A percentile compares a stretch with the other conserved stretches of the same genome.
Conservation (phyloP, 257 asterid genomes). For the Anisodus acutangulus region DNA sequence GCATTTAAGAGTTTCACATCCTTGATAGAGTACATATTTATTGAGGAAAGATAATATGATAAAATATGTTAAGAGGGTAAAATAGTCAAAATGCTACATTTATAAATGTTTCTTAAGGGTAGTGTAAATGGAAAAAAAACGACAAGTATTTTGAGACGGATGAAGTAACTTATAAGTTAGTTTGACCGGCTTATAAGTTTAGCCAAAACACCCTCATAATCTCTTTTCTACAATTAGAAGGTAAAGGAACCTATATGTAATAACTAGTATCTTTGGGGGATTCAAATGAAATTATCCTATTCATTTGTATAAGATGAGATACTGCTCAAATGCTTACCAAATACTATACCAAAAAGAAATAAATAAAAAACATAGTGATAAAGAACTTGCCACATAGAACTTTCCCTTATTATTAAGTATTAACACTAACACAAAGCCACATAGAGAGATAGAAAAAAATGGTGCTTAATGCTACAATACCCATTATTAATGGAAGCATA, state of each 20-base stretch:
- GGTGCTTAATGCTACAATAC: conserved; percentile 50
- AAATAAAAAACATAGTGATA: background rate
- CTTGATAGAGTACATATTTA: no score
- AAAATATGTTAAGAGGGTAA: no score
- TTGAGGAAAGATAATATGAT: no score
- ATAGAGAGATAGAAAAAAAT: conserved; percentile 31
- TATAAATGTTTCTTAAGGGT: no score
- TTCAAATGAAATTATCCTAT: conserved; percentile 8
- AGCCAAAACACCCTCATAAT: no score
- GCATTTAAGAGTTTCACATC: no score
- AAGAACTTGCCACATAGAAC: background rate
- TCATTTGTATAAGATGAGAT: background rate
- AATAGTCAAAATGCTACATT: no score
- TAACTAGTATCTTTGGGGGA: conserved; percentile 3
- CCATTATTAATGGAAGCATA: conserved; percentile 42
- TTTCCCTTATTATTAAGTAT: background rate
- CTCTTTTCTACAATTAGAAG: background rate
- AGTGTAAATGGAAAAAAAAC: no score
- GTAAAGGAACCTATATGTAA: background rate
- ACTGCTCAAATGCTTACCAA: background rate
- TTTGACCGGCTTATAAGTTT: no score
- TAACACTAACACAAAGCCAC: background rate
- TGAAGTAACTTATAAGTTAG: no score
- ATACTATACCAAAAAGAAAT: background rate
- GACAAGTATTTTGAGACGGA: no score